A percentile compares a stretch with the other conserved stretches of the same genome.
Conservation (phyloP, 495 filamentous ascomycete genomes). For the Daldinia caldariorum region DNA sequence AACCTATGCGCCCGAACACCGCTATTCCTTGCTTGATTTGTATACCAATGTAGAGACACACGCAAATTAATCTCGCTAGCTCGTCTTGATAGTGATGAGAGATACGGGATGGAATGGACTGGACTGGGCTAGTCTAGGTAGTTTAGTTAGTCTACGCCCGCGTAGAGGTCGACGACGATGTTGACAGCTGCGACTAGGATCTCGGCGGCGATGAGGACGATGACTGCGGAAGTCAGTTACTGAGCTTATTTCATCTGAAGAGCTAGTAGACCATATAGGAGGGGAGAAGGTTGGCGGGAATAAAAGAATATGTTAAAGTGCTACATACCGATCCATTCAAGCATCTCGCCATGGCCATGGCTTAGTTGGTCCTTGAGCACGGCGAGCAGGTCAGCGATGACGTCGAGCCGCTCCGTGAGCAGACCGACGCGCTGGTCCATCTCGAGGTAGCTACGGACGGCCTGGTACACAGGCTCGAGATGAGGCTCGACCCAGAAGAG, state of each 20-base stretch:
- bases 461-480: constrained; percentile 93
- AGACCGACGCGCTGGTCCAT: constrained; percentile 96
- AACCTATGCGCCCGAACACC: constrained; percentile 19
- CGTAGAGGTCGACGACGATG: constrained; percentile 94
- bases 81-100: neutral
- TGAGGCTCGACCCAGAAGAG: constrained; percentile 99
- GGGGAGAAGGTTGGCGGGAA: neutral
- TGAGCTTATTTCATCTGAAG: neutral
- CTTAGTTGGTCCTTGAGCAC: constrained; percentile 96
- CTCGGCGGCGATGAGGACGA: constrained; percentile 94
- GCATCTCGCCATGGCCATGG: constrained; percentile 92
- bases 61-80: neutral
- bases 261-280: neutral
- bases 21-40: neutral
- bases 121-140: constrained; percentile 43
- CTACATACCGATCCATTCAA: constrained; percentile 91
- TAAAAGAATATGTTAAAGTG: neutral
- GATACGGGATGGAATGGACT: too few species aligned
- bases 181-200: constrained; percentile 95
- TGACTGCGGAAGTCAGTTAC: constrained; percentile 64
- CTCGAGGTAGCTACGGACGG: constrained; percentile 93
- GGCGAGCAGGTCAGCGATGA: constrained; percentile 92
- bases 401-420: constrained; percentile 87
- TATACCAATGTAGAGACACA: neutral
- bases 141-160: constrained; percentile 71